Evolutionary conservation across 2,329 filamentous ascomycete species (phyloP), one percentile per base, ranked within the genome.

Genomic region (Neofusicoccum sp.): DNA sequence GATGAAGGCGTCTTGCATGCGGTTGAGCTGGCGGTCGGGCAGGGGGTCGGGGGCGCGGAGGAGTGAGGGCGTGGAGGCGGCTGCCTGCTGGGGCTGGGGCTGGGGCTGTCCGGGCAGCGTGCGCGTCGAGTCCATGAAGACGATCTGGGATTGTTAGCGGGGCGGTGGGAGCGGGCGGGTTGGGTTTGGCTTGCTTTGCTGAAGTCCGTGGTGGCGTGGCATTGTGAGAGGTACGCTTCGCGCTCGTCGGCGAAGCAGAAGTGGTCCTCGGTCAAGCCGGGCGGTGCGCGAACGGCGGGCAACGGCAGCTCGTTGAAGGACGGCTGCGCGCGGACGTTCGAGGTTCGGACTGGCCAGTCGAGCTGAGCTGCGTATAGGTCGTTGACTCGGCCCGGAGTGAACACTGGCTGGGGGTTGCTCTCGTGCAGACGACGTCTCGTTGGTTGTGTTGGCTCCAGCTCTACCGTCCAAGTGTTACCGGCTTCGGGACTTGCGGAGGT

Each of bases 191-290:
- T 43, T 33, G 43, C 51, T 9, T 41, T 2, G 51, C 26, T 43
- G 38, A 56, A 56, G 14, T 56, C 51, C 2, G 36, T 11, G 5
- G 41, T 33, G 14, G 26, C 3, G 4, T 14, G 36, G 28, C 36
- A 56, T 2, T 12, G 26, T 4, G 14, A 7, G 14, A 56, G 51
- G 36, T 56, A 56, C 28, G 14, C 36, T 1, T 33, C 26, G 14
- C 38, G 38, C n/a, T 56, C 51, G n/a, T 56, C 36, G n/a, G 51
- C 51, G 26, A 30, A 56, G 8, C 30, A 24, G 51, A 56, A 56
- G 36, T 41, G 28, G 8, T 2, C 8, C 26, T 56, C 51, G 1
- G 36, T 41, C 26, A 28, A 38, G 1, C 51, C 51, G 1, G 51
- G 36, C 26, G 51, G 51, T 5, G 51, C 51, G 38, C 7, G 34